Evolutionary conservation across 305 asterid genomes (phyloP), one percentile per base, ranked within the genome.

Genomic region (Fraxinus dipetala): DNA sequence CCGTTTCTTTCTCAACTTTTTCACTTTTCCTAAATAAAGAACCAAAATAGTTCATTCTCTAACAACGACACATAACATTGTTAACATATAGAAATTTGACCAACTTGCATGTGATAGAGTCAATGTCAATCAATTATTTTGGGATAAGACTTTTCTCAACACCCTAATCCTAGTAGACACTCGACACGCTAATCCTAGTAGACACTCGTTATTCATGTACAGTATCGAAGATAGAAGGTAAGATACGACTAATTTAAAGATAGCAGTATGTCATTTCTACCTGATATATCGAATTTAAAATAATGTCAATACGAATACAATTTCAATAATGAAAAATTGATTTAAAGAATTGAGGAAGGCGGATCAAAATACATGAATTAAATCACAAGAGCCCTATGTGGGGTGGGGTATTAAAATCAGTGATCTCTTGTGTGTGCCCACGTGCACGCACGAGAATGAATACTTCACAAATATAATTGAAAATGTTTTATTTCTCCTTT

Each of bases 381-480:
- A 80, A 85, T 86, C 84, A 81, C 85, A 85, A 79, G 87, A 83
- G 77, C 74, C 85, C 76, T 87, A 85, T 86, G 81, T 59, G 59
- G 16, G 83, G 89, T 87, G 91, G 93, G 94, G 87, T 85, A 87
- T 51, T 85, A n/a, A 82, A 77, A 78, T 84, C 81, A 85, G 91
- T 26, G 28, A 26, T 85, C 86, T 87, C 87, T 87, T 86, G 81
- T 83, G 85, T 87, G 89, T 76, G 90, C 88, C 97, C 98, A 92
- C 97, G 97, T 92, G 98, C 97, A 90, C 87, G 72, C 93, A 84
- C 86, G 87, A 79, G 84, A 80, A 83, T 82, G 87, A 85, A 79
- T 61, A 86, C 86, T 80, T 83, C 82, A 67, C 63, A 84, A 83
- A 77, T 87, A 43, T 83, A 78, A 85, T 88, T 89, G 82, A 83